Evolutionary conservation across 2,329 filamentous ascomycete species (phyloP), one percentile per base, ranked within the genome.

Genomic region (Coniochaeta ligniaria): DNA sequence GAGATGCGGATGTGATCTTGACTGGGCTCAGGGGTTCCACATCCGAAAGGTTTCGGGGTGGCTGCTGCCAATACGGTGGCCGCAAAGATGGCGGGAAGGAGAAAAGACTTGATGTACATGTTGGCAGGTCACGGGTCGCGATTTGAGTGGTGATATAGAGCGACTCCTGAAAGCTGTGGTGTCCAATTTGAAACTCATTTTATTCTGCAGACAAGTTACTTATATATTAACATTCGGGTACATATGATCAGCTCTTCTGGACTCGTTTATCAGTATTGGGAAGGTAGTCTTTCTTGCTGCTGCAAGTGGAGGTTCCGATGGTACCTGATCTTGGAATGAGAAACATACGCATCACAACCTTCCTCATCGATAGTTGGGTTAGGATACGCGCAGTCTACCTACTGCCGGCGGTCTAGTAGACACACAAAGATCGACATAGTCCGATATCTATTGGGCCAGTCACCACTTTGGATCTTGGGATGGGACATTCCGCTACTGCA

Each of bases 1-100:
- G 66, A 62, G 28, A 67, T 57, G 22, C 60, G 52, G 57, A 70
- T 59, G 57, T 69, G 67, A 60, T 68, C 66, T 16, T 60, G 60
- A 2, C 64, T 66, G 5, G 70, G 70, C 58, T 67, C 62, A 16
- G 64, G 66, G 16, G 69, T 63, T 43, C 68, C 69, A 60, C 70
- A 72, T 22, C 60, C 35, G 54, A 57, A 57, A 3, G 35, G 31
- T 6, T 24, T 36, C 26, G 28, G 54, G 6, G 28, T 57, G 54
- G 31, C 35, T 57, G 60, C 54, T n/a, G 33, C 62, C 38, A 36
- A 38, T 7, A 35, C 31, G 2, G 60, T 33, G 31, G 60, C 50
- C 41, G 60, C 57, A 36, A 35, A 38, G 9, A 60, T 24, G 52
- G 55, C 59, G 17, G 47, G 11, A 12, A 60, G 7, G 11, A 63